Base-by-base conservation (phyloP, 306 rosid species). In the Vigna mungo region DNA sequence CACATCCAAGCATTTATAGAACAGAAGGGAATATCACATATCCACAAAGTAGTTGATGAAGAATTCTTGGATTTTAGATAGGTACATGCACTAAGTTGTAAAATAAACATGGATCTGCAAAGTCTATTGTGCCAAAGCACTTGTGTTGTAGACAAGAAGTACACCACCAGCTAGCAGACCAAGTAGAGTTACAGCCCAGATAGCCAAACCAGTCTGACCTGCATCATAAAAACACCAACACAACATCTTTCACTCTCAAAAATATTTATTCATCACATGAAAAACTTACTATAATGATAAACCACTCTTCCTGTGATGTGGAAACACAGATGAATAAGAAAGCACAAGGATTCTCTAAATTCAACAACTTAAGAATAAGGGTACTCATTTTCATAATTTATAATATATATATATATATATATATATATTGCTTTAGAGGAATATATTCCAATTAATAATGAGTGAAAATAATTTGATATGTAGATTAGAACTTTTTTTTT, bases 101-200 rank as follows among this genome's bases (percentile, higher is more conserved):
- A 82, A 47, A 30, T 30, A 41, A 56, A 74, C 65, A 55, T 46
- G 17, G 43, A 58, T 64, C 21, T 46, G 43, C 63, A 72, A 4
- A 81, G 74, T 81, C 80, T 91, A 96, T 91, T 92, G 96, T 41
- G 66, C 78, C 90, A 96, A 82, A 68, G 98, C 99, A 83, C 99
- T 91, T 37, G 99, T 96, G 94, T 84, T 96, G 98, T 88, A 96
- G 68, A 96, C 99, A 81, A 96, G 99, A 68, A 96, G 99, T 8
- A 86, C 98, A 63, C 98, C 98, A 0, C 98, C 99, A 52, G 90
- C 97, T 9, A 96, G 96, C 78, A 96, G 84, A 23, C 96, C 99
- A 63, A 78, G 48, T 25, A 96, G 88, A 49, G 99, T 96, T 6
- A 82, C 97, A 11, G 99, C 99, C 99, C 99, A 96, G 54, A 92